phyloP scores from a whole-genome alignment of 1,284 basidiomycete genomes.

The Heterobasidion annosum region DNA sequence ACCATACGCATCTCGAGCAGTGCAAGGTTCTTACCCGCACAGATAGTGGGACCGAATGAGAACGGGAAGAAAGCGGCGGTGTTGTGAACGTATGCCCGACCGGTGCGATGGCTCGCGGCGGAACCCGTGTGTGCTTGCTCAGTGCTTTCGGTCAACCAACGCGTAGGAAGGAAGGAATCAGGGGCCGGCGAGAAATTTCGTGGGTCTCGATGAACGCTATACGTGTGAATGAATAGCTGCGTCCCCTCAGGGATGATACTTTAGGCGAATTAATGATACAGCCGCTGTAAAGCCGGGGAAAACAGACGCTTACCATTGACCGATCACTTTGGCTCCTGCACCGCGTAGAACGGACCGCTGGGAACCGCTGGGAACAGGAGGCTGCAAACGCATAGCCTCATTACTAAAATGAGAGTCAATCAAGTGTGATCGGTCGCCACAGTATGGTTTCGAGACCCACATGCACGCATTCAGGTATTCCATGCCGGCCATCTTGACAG shows the following conservation, averaged over 20 bases:
- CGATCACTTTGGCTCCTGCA: slow-evolving; percentile 13
- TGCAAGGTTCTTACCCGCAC: slow-evolving; percentile 18
- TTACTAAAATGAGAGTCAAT: slow-evolving; percentile 19
- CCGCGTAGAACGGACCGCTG: slow-evolving; percentile 12
- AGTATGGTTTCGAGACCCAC: slow-evolving; percentile 14
- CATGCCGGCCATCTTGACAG: slow-evolving; percentile 18
- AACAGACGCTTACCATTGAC: slow-evolving; percentile 10
- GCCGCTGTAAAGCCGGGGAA: not conserved
- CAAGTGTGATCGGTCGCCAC: not conserved
- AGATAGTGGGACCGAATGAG: slow-evolving; percentile 16
- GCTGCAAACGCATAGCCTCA: slow-evolving; percentile 22
- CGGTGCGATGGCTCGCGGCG: not conserved
- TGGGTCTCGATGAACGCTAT: slow-evolving; percentile 16
- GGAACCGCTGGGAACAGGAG: slow-evolving; percentile 16
- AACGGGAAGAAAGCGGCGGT: slow-evolving; percentile 15
- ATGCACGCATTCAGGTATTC: slow-evolving; percentile 27
- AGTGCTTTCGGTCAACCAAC: slow-evolving; percentile 14
- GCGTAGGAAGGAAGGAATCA: slow-evolving; percentile 14
- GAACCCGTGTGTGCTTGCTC: not conserved
- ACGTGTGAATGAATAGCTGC: slow-evolving; percentile 13
- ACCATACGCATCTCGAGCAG: slow-evolving; percentile 15
- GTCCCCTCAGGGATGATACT: slow-evolving; percentile 19
- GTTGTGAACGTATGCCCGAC: slow-evolving; percentile 8
- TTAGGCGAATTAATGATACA: not conserved
- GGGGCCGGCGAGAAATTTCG: slow-evolving; percentile 15